Percentiles rank a stretch among this genome's conserved stretches.
phyloP scores from a whole-genome alignment of 1,284 basidiomycete genomes.

The Microbotryomycetes sp. region DNA sequence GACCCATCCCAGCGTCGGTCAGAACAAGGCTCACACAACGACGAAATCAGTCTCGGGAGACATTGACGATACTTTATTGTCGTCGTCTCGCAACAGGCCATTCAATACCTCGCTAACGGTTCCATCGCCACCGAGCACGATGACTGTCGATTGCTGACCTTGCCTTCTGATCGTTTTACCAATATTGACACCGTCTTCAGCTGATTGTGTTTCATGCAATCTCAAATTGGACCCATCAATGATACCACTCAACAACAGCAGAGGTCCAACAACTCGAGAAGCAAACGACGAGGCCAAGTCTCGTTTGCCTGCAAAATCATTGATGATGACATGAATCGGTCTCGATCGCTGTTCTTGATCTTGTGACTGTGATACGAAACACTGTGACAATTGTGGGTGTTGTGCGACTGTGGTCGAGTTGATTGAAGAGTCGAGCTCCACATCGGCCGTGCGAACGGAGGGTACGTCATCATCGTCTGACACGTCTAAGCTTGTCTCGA shows the following conservation, averaged over 20 bases:
- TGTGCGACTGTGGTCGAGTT: not conserved
- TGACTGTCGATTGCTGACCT: constrained; percentile 23
- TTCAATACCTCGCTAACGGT: constrained; percentile 80
- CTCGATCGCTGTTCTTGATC: too few species aligned
- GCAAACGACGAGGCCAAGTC: not conserved
- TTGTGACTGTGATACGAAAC: not conserved
- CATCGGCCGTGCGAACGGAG: not conserved
- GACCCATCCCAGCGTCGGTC: not conserved
- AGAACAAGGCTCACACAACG: not conserved
- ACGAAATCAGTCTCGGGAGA: constrained; percentile 4
- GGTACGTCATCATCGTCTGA: not conserved
- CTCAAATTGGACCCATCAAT: constrained; percentile 10
- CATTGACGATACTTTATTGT: constrained; percentile 35
- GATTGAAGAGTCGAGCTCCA: not conserved
- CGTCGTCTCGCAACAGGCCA: constrained; percentile 43
- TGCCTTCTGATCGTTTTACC: constrained; percentile 47
- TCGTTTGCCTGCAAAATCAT: not conserved
- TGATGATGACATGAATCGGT: not conserved
- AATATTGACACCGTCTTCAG: constrained; percentile 56
- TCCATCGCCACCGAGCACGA: constrained; percentile 62
- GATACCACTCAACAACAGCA: not conserved
- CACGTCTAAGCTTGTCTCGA: not conserved
- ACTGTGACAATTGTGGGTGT: not conserved
- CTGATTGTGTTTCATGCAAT: constrained; percentile 51
- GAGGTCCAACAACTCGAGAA: not conserved